Base-by-base conservation (phyloP, 441 rosid species). In the Adansonia grandidieri region DNA sequence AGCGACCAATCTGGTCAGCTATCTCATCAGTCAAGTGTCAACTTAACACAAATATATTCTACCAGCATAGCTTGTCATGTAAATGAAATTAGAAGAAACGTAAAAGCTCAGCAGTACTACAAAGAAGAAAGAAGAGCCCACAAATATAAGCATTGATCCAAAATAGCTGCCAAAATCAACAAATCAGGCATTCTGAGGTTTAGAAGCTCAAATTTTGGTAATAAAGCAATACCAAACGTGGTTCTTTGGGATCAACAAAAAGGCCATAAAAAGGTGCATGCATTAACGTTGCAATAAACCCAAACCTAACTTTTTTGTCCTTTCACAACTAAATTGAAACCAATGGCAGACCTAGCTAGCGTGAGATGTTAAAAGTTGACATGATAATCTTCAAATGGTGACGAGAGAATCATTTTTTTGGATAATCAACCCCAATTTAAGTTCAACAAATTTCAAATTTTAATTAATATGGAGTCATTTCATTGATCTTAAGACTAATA, bases 401-500 rank as follows among this genome's bases (percentile, higher is more conserved):
- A 58, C 14, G 32, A 42, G 37, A 19, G 6, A 14, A 71, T 22
- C 1, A 71, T 70, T 73, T 75, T 79, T 10, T 20, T 32, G 61
- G 24, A 8, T 15, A 15, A 40, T 60, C 74, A 71, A 72, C 24
- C 64, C 65, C 57, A 44, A 32, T 71, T 51, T 32, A 70, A 50
- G 66, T 40, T 22, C 22, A 65, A 54, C 32, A 56, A 64, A 42
- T 28, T 32, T 71, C 20, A 58, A 57, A 68, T 20, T 68, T 45
- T 37, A 32, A 63, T n/a, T n/a, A 24, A 40, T n/a, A 15, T 22
- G 6, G 2, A 62, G 72, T 11, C 58, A 50, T 37, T 22, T 9
- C 11, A 17, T n/a, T 4, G 70, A 60, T 37, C 37, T 48, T 8
- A 40, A 71, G 76, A 17, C 83, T 79, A 82, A 78, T 79, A 86